These are phyloP conservation scores for Candida boleticola DNA, from an alignment of 805 yeast species.

Conservation along the genomic window DNA sequence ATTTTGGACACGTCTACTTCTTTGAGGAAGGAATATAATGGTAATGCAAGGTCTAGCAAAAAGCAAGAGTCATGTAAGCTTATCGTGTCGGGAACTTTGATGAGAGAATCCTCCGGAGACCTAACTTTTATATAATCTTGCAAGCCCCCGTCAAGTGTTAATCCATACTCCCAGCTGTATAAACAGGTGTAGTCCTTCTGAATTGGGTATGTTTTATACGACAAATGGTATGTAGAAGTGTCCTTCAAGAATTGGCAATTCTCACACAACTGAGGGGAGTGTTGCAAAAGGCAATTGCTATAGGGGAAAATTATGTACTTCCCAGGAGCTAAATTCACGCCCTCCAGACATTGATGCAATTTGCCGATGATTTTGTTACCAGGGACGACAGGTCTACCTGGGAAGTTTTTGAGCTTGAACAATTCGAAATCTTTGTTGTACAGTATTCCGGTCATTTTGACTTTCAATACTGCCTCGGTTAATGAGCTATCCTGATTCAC, in stretches of 20 bases:
- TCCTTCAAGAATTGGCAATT: constrained; percentile 15
- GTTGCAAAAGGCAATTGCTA: constrained; percentile 30
- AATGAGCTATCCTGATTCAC: constrained; percentile 7
- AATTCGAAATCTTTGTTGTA: constrained; percentile 24
- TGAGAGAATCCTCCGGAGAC: constrained; percentile 21
- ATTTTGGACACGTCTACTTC: constrained; percentile 5
- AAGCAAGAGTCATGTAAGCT: constrained; percentile 38
- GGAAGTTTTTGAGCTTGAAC: constrained; percentile 7
- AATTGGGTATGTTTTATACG: constrained; percentile 8
- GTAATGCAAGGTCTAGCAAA: constrained; percentile 31
- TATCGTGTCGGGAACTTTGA: constrained; percentile 27
- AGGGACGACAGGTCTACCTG: constrained; percentile 24
- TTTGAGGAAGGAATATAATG: constrained; percentile 29
- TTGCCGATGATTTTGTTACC: constrained; percentile 33
- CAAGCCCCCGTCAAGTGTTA: constrained; percentile 37
- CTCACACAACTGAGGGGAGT: constrained; percentile 12
- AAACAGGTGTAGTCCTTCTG: constrained; percentile 22
- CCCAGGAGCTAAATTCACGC: constrained; percentile 7
- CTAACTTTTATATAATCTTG: constrained; percentile 33
- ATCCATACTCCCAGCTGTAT: constrained; percentile 26
- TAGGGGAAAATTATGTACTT: constrained; percentile 34
- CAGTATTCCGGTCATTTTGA: constrained; percentile 28
- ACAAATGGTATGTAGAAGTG: background rate
- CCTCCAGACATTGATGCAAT: constrained; percentile 13
- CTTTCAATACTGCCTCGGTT: constrained; percentile 21